phyloP scores from a whole-genome alignment of 2,329 filamentous ascomycete genomes.

The Xylariomycetidae sp. region DNA sequence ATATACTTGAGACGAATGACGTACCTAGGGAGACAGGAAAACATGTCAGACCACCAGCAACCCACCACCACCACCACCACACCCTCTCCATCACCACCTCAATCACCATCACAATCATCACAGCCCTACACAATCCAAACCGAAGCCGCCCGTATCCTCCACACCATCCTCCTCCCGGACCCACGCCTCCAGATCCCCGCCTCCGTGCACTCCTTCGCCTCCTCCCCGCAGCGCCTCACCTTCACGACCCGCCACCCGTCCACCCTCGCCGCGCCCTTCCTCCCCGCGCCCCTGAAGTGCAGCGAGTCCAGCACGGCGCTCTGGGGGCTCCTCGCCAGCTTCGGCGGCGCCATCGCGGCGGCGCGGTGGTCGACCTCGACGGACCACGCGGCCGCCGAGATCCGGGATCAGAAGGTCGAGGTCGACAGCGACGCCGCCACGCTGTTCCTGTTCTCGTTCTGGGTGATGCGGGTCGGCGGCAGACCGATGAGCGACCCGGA shows the following conservation, averaged over 20 bases:
- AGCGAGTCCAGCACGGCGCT: constrained; percentile 26
- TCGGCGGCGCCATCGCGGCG: constrained; percentile 21
- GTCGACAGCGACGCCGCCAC: constrained; percentile 26
- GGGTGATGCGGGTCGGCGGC: constrained; percentile 19
- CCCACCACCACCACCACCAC: too few species aligned
- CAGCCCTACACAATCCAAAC: constrained; percentile 22
- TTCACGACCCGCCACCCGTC: constrained; percentile 21
- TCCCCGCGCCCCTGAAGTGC: constrained; percentile 25
- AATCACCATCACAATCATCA: too few species aligned
- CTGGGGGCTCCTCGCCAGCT: constrained; percentile 25
- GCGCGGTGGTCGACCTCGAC: constrained; percentile 13
- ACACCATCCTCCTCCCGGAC: constrained; percentile 19
- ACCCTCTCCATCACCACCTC: too few species aligned
- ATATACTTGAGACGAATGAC: too few species aligned
- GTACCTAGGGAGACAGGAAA: too few species aligned
- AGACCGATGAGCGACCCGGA: constrained; percentile 15
- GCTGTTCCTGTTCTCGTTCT: constrained; percentile 25
- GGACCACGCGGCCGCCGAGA: too few species aligned
- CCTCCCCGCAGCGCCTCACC: constrained; percentile 19
- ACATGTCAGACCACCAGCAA: too few species aligned
- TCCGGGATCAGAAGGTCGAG: constrained; percentile 20
- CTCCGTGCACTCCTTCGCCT: constrained; percentile 15
- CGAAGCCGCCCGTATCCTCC: constrained; percentile 25
- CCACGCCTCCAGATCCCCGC: constrained; percentile 19
- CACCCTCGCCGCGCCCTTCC: constrained; percentile 18